Percentiles rank a stretch among this genome's conserved stretches.
These are phyloP conservation scores for Entamoeba dispar DNA, from an alignment of 208 protist genomes.

Conservation along the genomic window DNA sequence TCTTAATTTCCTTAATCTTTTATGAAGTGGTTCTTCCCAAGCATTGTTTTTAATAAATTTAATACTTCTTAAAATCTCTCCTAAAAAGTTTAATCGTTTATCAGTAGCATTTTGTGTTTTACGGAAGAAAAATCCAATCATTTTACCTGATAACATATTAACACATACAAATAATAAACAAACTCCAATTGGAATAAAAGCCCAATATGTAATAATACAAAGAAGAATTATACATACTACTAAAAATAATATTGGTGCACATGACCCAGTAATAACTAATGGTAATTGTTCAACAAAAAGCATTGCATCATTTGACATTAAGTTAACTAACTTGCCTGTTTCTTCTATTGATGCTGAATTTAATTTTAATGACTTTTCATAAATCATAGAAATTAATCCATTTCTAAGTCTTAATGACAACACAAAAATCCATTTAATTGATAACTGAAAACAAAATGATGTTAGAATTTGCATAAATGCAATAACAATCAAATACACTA, in stretches of 20 bases:
- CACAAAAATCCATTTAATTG: background rate
- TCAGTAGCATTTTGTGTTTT: slow-evolving; percentile 19
- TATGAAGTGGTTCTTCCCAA: slow-evolving; percentile 35
- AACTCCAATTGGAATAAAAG: background rate
- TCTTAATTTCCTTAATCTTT: slow-evolving; percentile 12
- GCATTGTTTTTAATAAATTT: slow-evolving; percentile 44
- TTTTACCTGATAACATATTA: slow-evolving; percentile 13
- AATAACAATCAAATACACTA: background rate
- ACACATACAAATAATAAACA: slow-evolving; percentile 34
- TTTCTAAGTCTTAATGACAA: background rate
- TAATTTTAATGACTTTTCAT: background rate
- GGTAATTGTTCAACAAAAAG: slow-evolving; percentile 20
- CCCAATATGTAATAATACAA: background rate
- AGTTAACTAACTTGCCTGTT: slow-evolving; percentile 42
- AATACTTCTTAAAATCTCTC: slow-evolving; percentile 41
- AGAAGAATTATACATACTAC: slow-evolving; percentile 27
- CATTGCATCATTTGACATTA: slow-evolving; percentile 32
- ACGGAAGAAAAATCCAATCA: background rate
- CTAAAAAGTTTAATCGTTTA: slow-evolving; percentile 29
- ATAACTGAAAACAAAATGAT: background rate
- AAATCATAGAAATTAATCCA: background rate
- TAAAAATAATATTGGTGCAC: slow-evolving; percentile 33
- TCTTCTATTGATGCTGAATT: background rate
- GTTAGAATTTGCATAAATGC: background rate
- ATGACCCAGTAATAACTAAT: slow-evolving; percentile 21